phyloP scores from a whole-genome alignment of 371 early-diverging fungal species.

The Circinella umbellata region DNA sequence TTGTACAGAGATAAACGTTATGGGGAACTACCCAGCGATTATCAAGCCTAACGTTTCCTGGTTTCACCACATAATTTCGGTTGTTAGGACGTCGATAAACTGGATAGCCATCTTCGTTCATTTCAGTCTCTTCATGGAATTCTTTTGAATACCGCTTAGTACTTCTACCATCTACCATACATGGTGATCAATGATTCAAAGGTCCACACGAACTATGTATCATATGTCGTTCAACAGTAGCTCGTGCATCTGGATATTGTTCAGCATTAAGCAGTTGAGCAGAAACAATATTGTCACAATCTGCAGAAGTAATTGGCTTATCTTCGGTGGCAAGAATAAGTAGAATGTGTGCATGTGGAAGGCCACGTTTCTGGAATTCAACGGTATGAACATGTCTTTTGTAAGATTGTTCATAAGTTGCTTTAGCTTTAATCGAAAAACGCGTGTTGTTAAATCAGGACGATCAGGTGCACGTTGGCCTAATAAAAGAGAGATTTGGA shows the following conservation, averaged over 20 bases:
- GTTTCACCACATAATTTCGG: background rate
- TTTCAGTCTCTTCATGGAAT: constrained; percentile 17
- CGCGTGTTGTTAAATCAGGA: constrained; percentile 11
- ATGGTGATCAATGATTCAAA: constrained; percentile 21
- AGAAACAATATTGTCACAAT: background rate
- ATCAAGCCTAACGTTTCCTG: constrained; percentile 1
- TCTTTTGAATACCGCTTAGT: constrained; percentile 27
- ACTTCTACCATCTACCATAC: constrained; percentile 32
- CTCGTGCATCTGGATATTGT: background rate
- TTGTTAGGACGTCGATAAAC: constrained; percentile 8
- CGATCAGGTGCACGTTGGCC: constrained; percentile 8
- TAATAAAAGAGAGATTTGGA: background rate
- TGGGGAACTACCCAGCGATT: constrained; percentile 41
- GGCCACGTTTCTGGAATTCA: background rate
- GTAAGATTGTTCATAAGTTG: background rate
- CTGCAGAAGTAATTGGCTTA: background rate
- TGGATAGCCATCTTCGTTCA: constrained; percentile 5
- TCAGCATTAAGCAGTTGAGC: background rate
- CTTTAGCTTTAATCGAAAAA: background rate
- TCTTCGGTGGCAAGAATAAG: background rate
- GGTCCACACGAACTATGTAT: constrained; percentile 43
- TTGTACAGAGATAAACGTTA: constrained; percentile 36
- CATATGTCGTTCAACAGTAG: constrained; percentile 25
- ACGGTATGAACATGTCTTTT: background rate
- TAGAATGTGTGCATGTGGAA: constrained; percentile 1